Conservation (phyloP, 352 stramenopile species). For the Phytopythium ostracodes region DNA sequence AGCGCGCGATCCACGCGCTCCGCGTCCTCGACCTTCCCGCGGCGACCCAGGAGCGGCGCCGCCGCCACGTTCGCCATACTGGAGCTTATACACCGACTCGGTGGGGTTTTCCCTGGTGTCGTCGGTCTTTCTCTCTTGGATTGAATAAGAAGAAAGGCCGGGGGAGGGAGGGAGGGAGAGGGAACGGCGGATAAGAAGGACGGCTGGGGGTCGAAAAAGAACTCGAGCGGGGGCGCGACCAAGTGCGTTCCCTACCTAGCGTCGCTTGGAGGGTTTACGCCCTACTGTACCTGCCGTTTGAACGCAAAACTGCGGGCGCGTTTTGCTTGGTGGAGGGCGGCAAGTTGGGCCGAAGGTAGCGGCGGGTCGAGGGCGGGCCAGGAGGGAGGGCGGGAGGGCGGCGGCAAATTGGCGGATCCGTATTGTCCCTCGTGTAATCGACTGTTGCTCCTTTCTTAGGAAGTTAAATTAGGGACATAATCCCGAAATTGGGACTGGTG, state of each 20-base stretch:
- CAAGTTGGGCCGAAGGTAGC: neutral
- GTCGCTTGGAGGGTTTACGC: neutral
- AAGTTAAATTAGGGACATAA: neutral
- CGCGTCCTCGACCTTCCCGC: constrained; percentile 18
- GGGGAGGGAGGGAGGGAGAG: neutral
- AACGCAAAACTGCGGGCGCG: neutral
- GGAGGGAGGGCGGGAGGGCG: neutral
- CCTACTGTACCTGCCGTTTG: constrained; percentile 2
- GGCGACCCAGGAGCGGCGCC: neutral
- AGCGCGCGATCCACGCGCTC: constrained; percentile 41
- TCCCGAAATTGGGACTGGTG: neutral
- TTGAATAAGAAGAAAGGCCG: neutral
- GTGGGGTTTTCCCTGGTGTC: no score
- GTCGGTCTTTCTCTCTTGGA: neutral
- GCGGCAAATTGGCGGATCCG: neutral
- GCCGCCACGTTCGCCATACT: constrained; percentile 4
- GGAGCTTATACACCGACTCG: neutral
- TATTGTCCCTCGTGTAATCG: neutral
- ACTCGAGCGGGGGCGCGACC: no score
- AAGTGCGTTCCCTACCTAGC: neutral
- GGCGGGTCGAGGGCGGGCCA: no score
- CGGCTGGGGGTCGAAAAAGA: no score
- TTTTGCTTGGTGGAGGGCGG: constrained; percentile 7
- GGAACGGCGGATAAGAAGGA: neutral
- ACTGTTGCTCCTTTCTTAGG: no score